Evolutionary conservation across 164 flowering plant species (phyloP).

Genomic region (Piper longum): DNA sequence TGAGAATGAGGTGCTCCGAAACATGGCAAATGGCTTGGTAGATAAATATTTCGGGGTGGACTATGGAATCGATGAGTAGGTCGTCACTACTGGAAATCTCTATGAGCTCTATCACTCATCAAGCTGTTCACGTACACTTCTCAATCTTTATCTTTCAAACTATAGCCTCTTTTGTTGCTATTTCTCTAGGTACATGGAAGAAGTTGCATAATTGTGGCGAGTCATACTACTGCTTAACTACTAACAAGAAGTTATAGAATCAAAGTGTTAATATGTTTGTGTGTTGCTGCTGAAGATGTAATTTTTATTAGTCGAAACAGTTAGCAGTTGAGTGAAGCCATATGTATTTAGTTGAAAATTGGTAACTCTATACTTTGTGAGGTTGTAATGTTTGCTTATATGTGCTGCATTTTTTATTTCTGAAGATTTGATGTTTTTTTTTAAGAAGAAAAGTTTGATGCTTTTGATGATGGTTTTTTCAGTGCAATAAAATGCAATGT

Average conservation of each 20-base stretch:
- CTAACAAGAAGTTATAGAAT: too few species aligned
- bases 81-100: not conserved
- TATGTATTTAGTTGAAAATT: not conserved
- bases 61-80: constrained; percentile 59
- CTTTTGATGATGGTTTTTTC: not conserved
- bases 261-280: not conserved
- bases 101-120: not conserved
- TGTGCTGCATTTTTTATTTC: too few species aligned
- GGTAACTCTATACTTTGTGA: not conserved
- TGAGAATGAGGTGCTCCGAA: constrained; percentile 80
- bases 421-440: too few species aligned
- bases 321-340: not conserved
- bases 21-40: constrained; percentile 83
- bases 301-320: not conserved
- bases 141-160: not conserved
- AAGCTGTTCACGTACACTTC: not conserved
- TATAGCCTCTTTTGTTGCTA: not conserved
- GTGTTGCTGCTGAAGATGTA: not conserved
- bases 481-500: too few species aligned
- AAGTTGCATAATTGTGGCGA: too few species aligned
- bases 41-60: constrained; percentile 89
- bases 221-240: too few species aligned
- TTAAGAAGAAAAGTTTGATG: too few species aligned
- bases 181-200: not conserved
- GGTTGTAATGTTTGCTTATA: not conserved